Conservation (phyloP, 192 early-diverging fungal species). For the Backusella liffmaniae region DNA sequence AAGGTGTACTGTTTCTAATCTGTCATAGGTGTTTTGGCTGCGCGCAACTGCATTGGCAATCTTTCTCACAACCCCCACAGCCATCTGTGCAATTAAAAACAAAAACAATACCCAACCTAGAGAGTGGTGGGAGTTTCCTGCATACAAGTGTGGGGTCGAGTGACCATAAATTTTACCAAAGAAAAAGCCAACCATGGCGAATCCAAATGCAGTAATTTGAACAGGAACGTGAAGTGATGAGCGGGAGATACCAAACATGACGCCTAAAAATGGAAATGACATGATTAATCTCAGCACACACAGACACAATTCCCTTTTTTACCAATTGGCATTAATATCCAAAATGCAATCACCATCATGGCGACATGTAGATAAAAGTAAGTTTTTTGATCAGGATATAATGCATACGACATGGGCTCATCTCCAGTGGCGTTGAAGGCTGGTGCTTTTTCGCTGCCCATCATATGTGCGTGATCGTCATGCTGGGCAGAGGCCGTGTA, state of each 20-base stretch:
- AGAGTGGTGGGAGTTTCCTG: slow-evolving; percentile 34
- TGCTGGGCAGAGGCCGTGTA: slow-evolving; percentile 1
- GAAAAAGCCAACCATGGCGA: slow-evolving; percentile 27
- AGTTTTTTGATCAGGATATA: slow-evolving; percentile 23
- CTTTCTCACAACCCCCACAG: slow-evolving; percentile 31
- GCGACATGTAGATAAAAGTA: slow-evolving; percentile 30
- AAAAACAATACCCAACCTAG: slow-evolving; percentile 33
- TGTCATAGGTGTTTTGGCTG: slow-evolving; percentile 14
- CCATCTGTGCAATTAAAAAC: slow-evolving; percentile 28
- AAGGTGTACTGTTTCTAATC: slow-evolving; percentile 23
- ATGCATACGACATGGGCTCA: slow-evolving; percentile 36
- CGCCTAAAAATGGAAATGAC: slow-evolving; percentile 12
- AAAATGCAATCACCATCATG: slow-evolving; percentile 39
- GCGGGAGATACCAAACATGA: slow-evolving; percentile 37
- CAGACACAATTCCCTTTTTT: neutral
- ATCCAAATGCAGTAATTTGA: slow-evolving; percentile 27
- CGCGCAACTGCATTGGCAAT: slow-evolving; percentile 28
- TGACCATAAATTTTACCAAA: slow-evolving; percentile 38
- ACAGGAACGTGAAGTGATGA: slow-evolving; percentile 35
- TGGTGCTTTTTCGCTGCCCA: slow-evolving; percentile 14
- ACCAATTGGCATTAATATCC: slow-evolving; percentile 41
- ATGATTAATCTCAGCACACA: neutral
- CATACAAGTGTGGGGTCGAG: slow-evolving; percentile 30
- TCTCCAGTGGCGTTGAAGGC: slow-evolving; percentile 34
- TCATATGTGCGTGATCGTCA: slow-evolving; percentile 5